These are phyloP conservation scores for Ogataea siamensis DNA, from an alignment of 805 yeast species.

Conservation along the genomic window DNA sequence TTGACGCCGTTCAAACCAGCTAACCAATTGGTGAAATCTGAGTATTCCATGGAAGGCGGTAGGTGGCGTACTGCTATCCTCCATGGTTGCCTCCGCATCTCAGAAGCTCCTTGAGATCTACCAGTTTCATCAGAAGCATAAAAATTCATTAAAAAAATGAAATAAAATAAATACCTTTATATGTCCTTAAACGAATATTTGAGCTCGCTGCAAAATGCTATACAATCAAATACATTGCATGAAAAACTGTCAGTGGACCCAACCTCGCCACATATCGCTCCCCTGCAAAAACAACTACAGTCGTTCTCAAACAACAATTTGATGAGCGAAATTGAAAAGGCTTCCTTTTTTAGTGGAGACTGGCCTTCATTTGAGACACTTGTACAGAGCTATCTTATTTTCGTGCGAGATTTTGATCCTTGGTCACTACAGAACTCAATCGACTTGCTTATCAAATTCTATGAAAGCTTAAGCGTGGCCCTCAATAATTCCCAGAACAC, in stretches of 20 bases:
- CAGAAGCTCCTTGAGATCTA: not conserved
- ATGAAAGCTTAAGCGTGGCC: constrained; percentile 48
- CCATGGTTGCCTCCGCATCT: constrained; percentile 1
- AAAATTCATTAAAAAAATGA: constrained; percentile 3
- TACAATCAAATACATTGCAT: constrained; percentile 12
- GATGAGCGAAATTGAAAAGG: constrained; percentile 31
- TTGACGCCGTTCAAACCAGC: not conserved
- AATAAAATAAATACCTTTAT: not conserved
- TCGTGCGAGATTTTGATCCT: constrained; percentile 52
- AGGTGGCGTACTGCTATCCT: constrained; percentile 41
- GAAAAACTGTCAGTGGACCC: constrained; percentile 25
- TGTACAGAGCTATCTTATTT: constrained; percentile 41
- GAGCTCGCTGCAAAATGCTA: constrained; percentile 11
- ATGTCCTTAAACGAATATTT: constrained; percentile 19
- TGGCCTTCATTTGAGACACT: constrained; percentile 46
- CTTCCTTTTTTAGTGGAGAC: constrained; percentile 32
- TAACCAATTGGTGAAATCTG: constrained; percentile 24
- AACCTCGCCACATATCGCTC: constrained; percentile 24
- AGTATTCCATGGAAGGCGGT: constrained; percentile 40
- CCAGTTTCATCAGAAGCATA: not conserved
- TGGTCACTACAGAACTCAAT: constrained; percentile 54
- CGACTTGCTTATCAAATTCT: constrained; percentile 48
- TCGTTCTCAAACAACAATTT: constrained; percentile 20
- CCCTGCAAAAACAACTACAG: constrained; percentile 28
- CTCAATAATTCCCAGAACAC: constrained; percentile 45